A percentile compares a stretch with the other conserved stretches of the same genome.
These are phyloP conservation scores for Hypomyces rosellus DNA, from an alignment of 2,329 filamentous ascomycete genomes.

Conservation along the genomic window DNA sequence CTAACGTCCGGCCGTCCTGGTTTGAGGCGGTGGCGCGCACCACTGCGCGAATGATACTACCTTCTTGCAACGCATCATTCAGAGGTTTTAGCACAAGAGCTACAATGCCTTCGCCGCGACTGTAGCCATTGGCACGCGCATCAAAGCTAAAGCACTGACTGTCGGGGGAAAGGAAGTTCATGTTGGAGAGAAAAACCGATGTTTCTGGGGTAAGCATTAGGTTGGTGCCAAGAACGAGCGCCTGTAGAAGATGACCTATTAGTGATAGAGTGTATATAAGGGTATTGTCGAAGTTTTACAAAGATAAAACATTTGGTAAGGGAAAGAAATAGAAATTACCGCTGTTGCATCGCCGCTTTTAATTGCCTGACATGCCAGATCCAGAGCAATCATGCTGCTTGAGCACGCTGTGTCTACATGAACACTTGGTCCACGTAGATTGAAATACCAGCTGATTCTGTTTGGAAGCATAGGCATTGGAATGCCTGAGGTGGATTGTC, in stretches of 20 bases:
- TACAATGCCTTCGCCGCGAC: constrained; percentile 23
- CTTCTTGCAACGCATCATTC: neutral
- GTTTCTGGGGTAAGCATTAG: constrained; percentile 14
- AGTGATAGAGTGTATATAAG: too few relatives aligned
- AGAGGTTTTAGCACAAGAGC: neutral
- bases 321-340: too few relatives aligned
- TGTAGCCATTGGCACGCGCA: constrained; percentile 32
- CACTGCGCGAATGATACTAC: neutral
- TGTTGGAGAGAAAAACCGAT: constrained; percentile 12
- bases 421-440: constrained; percentile 39
- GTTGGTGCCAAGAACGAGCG: constrained; percentile 16
- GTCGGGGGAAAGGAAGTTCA: constrained; percentile 7
- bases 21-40: neutral
- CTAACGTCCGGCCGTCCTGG: neutral
- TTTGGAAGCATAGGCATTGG: constrained; percentile 37
- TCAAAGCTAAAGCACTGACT: constrained; percentile 13
- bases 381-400: constrained; percentile 38
- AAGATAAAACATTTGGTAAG: too few relatives aligned
- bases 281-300: too few relatives aligned
- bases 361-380: constrained; percentile 23
- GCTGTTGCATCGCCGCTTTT: constrained; percentile 30
- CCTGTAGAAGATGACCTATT: constrained; percentile 25
- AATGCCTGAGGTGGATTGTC: constrained; percentile 34
- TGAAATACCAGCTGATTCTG: constrained; percentile 40
- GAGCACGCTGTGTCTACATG: constrained; percentile 48